These are phyloP conservation scores for Syncephalastrum monosporum DNA, from an alignment of 371 early-diverging fungal species.

Conservation along the genomic window DNA sequence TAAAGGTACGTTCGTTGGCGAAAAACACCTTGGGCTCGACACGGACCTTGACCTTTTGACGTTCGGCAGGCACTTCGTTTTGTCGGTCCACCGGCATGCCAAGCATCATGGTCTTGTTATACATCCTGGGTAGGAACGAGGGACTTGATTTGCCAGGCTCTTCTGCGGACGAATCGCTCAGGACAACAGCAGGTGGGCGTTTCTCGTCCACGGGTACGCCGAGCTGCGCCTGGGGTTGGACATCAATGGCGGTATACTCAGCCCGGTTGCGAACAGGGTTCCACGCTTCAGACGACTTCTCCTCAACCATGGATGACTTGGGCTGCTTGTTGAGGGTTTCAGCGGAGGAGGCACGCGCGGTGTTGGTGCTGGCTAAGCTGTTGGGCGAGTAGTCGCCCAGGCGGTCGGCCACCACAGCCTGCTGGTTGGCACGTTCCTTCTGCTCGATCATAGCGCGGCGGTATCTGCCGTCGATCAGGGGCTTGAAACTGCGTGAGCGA, in stretches of 20 bases:
- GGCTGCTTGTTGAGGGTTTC: slow-evolving; percentile 4
- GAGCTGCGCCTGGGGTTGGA: neutral
- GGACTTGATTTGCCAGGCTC: too few species aligned
- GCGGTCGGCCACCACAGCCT: slow-evolving; percentile 8
- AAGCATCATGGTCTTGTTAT: neutral
- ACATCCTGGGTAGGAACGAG: too few species aligned
- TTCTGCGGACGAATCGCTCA: too few species aligned
- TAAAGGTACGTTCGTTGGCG: slow-evolving; percentile 99
- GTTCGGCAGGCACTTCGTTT: slow-evolving; percentile 1
- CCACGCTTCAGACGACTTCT: slow-evolving; percentile 6
- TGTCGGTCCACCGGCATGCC: slow-evolving; percentile 9
- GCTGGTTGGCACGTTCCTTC: slow-evolving; percentile 15
- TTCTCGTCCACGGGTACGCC: too few species aligned
- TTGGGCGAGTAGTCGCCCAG: neutral
- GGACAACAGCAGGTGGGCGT: too few species aligned
- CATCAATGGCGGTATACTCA: slow-evolving; percentile 2
- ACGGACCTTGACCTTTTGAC: slow-evolving; percentile 55
- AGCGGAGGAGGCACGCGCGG: neutral
- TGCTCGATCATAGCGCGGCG: slow-evolving; percentile 40
- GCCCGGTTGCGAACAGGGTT: slow-evolving; percentile 3
- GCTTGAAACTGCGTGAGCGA: slow-evolving; percentile 48
- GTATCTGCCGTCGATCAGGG: slow-evolving; percentile 47
- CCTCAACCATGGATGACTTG: slow-evolving; percentile 8
- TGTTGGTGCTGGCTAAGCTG: too few species aligned
- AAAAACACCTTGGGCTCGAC: slow-evolving; percentile 99